Conservation (phyloP, 2,329 filamentous ascomycete species). For the Stachybotrys echinatus region DNA sequence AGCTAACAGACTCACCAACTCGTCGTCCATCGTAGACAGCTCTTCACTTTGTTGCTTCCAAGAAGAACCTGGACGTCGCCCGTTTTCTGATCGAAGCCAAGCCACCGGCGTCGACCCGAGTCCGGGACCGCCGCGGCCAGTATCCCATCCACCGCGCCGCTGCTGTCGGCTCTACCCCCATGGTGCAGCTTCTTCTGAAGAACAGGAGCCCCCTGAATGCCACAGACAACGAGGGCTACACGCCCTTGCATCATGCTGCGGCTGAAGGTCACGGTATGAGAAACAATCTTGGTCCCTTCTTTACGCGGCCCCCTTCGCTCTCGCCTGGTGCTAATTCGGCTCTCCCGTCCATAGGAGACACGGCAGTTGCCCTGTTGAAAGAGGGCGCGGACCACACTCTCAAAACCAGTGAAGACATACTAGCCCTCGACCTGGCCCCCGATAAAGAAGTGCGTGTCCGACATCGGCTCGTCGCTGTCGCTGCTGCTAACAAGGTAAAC, state of each 20-base stretch:
- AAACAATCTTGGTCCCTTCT: neutral
- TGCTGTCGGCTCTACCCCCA: constrained; percentile 81
- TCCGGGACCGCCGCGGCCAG: constrained; percentile 84
- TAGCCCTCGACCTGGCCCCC: constrained; percentile 78
- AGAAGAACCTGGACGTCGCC: constrained; percentile 78
- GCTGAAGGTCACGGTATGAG: constrained; percentile 67
- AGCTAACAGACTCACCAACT: constrained; percentile 2
- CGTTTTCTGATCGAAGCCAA: constrained; percentile 70
- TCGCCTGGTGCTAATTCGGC: neutral
- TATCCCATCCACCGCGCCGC: constrained; percentile 88
- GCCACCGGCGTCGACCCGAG: constrained; percentile 64
- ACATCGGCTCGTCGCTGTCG: neutral
- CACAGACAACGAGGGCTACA: constrained; percentile 76
- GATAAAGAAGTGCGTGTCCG: constrained; percentile 65
- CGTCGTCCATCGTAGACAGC: no score
- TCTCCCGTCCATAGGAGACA: constrained; percentile 59
- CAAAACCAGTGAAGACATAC: constrained; percentile 62
- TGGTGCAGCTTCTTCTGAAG: constrained; percentile 74
- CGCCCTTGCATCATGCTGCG: constrained; percentile 82
- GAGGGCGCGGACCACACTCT: constrained; percentile 79
- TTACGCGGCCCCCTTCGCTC: neutral
- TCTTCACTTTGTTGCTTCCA: constrained; percentile 87
- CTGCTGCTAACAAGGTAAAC: neutral
- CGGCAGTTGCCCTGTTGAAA: constrained; percentile 76
- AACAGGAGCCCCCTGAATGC: constrained; percentile 77